Conservation (phyloP, 192 early-diverging fungal genomes). For the Podochytrium sp. region DNA sequence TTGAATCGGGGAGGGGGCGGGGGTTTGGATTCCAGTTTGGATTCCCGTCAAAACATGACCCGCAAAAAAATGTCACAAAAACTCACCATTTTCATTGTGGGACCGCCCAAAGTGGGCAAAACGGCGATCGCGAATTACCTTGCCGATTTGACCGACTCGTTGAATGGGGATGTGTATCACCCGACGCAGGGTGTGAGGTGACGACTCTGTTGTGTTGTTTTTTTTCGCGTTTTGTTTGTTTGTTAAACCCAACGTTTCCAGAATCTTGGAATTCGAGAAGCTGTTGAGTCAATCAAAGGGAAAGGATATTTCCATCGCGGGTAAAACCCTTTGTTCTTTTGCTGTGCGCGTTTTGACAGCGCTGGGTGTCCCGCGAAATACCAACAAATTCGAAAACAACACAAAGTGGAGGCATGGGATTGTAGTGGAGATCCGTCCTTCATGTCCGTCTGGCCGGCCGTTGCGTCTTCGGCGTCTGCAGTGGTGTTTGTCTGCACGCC, state of each 20-base stretch:
- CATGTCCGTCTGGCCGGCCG: constrained; percentile 38
- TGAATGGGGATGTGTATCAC: constrained; percentile 41
- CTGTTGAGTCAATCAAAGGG: constrained; percentile 13
- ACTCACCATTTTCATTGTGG: constrained; percentile 47
- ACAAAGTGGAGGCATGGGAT: constrained; percentile 55
- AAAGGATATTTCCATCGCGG: constrained; percentile 14
- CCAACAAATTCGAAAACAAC: no score
- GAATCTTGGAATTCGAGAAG: constrained; percentile 29
- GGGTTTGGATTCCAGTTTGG: no score
- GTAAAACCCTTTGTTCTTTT: not conserved
- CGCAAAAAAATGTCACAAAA: constrained; percentile 28
- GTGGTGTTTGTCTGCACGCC: constrained; percentile 42
- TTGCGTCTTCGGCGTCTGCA: constrained; percentile 38
- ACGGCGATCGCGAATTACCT: constrained; percentile 49
- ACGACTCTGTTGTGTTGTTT: no score
- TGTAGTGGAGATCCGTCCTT: constrained; percentile 49
- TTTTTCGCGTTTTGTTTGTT: no score
- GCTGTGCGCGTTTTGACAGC: no score
- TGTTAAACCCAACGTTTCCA: no score
- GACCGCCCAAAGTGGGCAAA: constrained; percentile 48
- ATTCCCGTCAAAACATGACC: no score
- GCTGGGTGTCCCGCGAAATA: no score
- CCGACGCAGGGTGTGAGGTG: constrained; percentile 54
- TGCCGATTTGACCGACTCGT: constrained; percentile 46
- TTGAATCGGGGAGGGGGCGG: no score